Percentiles rank a stretch among this genome's conserved stretches.
Conservation (phyloP, 495 filamentous ascomycete species). For the Terfezia boudieri region DNA sequence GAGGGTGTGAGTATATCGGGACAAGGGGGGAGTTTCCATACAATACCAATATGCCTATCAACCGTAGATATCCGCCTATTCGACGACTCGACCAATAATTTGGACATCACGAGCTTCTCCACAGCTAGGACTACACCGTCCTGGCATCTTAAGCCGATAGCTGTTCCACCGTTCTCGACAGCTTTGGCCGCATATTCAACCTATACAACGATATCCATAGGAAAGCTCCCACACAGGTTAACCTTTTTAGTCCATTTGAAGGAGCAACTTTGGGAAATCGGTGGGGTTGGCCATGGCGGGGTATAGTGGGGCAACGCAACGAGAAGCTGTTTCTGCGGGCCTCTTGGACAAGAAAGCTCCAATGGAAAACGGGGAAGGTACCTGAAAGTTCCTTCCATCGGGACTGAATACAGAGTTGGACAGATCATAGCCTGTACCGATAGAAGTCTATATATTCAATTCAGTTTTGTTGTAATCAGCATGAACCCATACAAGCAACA, state of each 20-base stretch:
- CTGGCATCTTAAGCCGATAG: constrained; percentile 89
- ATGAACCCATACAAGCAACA: no score
- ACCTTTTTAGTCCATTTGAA: no score
- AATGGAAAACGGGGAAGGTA: constrained; percentile 14
- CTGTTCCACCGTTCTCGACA: constrained; percentile 93
- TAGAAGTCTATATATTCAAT: constrained; percentile 50
- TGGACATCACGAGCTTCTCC: constrained; percentile 89
- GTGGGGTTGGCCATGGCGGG: neutral
- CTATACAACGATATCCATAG: constrained; percentile 40
- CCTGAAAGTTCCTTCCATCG: constrained; percentile 95
- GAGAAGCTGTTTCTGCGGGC: neutral
- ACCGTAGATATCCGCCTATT: constrained; percentile 94
- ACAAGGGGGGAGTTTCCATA: constrained; percentile 26
- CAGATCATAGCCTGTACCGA: constrained; percentile 98
- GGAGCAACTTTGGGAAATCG: no score
- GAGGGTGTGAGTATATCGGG: neutral
- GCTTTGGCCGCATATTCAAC: constrained; percentile 98
- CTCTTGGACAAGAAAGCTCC: no score
- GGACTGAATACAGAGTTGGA: constrained; percentile 98
- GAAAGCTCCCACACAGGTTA: no score
- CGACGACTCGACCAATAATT: constrained; percentile 73
- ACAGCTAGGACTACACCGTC: constrained; percentile 90
- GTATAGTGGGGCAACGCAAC: neutral
- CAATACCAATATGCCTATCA: constrained; percentile 80
- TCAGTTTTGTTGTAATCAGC: no score